phyloP scores from a whole-genome alignment of 139 green algal species.

The Parachlorella kessleri region DNA sequence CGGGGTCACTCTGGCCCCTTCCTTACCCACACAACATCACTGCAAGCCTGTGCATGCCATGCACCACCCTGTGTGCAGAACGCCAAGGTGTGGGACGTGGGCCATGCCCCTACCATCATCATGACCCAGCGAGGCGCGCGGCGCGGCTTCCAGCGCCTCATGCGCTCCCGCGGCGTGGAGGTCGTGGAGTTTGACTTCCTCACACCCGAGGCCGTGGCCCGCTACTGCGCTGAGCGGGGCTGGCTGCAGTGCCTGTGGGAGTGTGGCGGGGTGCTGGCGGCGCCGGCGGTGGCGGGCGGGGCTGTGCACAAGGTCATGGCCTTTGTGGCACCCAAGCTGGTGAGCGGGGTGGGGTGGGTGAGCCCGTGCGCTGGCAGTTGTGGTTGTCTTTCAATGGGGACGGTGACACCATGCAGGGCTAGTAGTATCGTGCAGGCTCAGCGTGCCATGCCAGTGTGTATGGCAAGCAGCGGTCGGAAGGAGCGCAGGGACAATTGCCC shows the following conservation, averaged over 20 bases:
- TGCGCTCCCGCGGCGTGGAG: conserved; percentile 80
- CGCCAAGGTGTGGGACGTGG: conserved; percentile 91
- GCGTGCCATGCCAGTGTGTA: too few species aligned
- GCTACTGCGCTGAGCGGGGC: conserved; percentile 90
- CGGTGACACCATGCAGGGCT: too few species aligned
- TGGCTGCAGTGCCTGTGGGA: conserved; percentile 97
- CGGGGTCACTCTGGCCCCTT: too few species aligned
- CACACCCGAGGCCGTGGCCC: conserved; percentile 75
- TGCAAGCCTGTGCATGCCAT: too few species aligned
- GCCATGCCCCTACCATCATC: conserved; percentile 93
- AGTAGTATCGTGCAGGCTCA: too few species aligned
- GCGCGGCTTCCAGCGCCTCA: conserved; percentile 63
- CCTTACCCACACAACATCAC: too few species aligned
- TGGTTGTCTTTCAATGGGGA: too few species aligned
- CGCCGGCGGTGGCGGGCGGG: conserved; percentile 84
- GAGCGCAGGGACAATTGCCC: too few species aligned
- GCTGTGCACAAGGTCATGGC: conserved; percentile 95
- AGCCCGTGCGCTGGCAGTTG: too few species aligned
- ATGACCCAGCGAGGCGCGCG: conserved; percentile 92
- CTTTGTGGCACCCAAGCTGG: conserved; percentile 95
- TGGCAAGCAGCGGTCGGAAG: too few species aligned
- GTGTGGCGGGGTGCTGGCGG: conserved; percentile 94
- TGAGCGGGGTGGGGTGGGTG: conserved; percentile 11
- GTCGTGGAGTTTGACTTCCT: conserved; percentile 99
- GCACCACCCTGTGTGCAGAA: conserved; percentile 57